Base-by-base conservation (phyloP, 192 early-diverging fungal genomes). In the Linnemannia exigua region DNA sequence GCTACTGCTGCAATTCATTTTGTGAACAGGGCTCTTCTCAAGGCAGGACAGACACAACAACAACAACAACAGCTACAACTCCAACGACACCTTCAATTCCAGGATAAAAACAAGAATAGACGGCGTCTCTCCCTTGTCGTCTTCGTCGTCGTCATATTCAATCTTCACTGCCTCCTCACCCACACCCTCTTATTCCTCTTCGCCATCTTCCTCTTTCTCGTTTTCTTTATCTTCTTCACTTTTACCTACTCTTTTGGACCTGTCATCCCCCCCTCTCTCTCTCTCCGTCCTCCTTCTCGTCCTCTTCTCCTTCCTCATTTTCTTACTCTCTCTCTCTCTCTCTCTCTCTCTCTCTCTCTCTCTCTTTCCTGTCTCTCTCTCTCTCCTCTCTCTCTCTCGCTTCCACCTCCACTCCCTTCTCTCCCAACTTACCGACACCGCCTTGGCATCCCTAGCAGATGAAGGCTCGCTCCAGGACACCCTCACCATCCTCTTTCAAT, bases 401-500 rank as follows among this genome's bases (percentile, higher is more conserved):
- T 2, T 51, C 20, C 38, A 3, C 48, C 37, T 5, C 50, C 17
- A 66, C 38, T 14, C 25, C 7, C 52, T 14, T 38, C 28, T 63
- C 54, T 22, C 25, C 31, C 19, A 25, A 52, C n/a, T 52, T 36
- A 12, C n/a, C 37, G n/a, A 70, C 37, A n/a, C 68, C 37, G 36
- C 70, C 77, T 46, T 74, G 44, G 70, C 61, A 61, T 36, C 25
- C 25, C 68, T 14, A n/a, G 6, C 48, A 50, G n/a, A 73, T 52
- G 38, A 73, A 54, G 48, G 28, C 70, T 22, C 67, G 77, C 44
- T 58, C 77, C 31, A 72, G 77, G 51, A 50, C 77, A 67, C 63
- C 70, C 1, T 79, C 77, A 2, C 77, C 63, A 77, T 77, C 81
- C 41, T 76, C 74, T 44, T 14, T 74, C 71, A 22, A 51, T 54